A percentile compares a stretch with the other conserved stretches of the same genome.
Conservation (phyloP, 129 eudicot species). For the Flaveria bidentis region DNA sequence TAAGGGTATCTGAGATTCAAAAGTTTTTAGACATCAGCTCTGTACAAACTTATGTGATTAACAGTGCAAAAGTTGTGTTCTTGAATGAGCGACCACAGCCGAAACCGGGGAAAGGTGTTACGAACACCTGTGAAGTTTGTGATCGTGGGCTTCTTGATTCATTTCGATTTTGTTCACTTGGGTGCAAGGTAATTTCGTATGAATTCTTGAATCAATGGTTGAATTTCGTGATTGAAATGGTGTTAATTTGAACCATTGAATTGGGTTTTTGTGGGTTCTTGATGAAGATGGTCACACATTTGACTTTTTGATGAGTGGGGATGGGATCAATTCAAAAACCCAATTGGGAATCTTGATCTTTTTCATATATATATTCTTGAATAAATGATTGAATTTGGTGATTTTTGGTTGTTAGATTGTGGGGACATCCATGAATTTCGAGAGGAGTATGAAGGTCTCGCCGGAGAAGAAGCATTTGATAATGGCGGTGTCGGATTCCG, state of each 20-base stretch:
- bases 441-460: conserved; percentile 44
- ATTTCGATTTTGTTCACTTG: conserved; percentile 89
- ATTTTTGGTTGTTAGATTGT: conserved; percentile 50
- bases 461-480: conserved; percentile 48
- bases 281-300: conserved; percentile 25
- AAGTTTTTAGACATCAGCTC: conserved; percentile 71
- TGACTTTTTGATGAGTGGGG: conserved; percentile 41
- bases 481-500: conserved; percentile 52
- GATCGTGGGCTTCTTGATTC: conserved; percentile 92
- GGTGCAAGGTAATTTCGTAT: conserved; percentile 74
- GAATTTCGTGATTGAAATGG: neutral
- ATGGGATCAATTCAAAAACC: conserved; percentile 12
- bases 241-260: conserved; percentile 21
- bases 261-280: conserved; percentile 12
- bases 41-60: conserved; percentile 84
- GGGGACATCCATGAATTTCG: conserved; percentile 64
- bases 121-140: conserved; percentile 84
- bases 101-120: conserved; percentile 94
- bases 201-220: neutral
- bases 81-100: conserved; percentile 92
- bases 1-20: conserved; percentile 83
- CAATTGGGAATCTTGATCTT: neutral
- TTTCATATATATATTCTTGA: conserved; percentile 7
- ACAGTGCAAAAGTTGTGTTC: conserved; percentile 92
- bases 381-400: neutral